Evolutionary conservation across 371 early-diverging fungal genomes (phyloP), one percentile per base, ranked within the genome.

Genomic region (Mucor racemosus): DNA sequence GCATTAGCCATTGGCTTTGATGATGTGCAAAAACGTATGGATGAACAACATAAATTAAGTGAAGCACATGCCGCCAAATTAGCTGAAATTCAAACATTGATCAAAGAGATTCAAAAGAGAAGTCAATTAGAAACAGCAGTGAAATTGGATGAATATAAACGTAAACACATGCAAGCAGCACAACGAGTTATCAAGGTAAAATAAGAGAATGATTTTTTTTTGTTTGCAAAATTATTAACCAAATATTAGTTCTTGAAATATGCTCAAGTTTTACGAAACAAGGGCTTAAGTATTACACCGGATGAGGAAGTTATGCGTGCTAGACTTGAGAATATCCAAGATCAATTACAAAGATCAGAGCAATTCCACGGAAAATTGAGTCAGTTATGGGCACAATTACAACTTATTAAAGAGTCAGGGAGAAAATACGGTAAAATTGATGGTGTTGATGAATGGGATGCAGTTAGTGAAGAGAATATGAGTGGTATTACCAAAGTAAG

Each of bases 1-100:
- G 94, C 91, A 4, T 71, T 94, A 8, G 95, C 95, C 7, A 82
- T 90, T 60, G 95, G 95, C 19, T 95, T 94, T 64, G 92, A 86
- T 0, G 95, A 92, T 63, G 75, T 95, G 15, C 85, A 92, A 58
- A 92, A 91, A 77, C 84, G 95, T 33, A 84, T 91, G 58, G 88
- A 88, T 39, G 76, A 82, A 62, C 95, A 95, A 68, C 79, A 88
- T 5, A 69, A 82, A 53, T 77, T 87, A 66, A 80, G 82, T 38
- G 78, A 70, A 48, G 71, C 71, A 13, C 74, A 74, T 33, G 48
- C 38, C 19, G 80, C 74, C 58, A 90, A 90, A 71, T 75, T 94
- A 14, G 73, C 83, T 72, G 90, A 88, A 73, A 80, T 92, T 41
- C 74, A 84, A 58, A 76, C 76, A 19, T 84, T 88, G 54, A 77